Evolutionary conservation across 2,329 filamentous ascomycete genomes (phyloP), one percentile per base, ranked within the genome.

Genomic region (Penicillium sp.): DNA sequence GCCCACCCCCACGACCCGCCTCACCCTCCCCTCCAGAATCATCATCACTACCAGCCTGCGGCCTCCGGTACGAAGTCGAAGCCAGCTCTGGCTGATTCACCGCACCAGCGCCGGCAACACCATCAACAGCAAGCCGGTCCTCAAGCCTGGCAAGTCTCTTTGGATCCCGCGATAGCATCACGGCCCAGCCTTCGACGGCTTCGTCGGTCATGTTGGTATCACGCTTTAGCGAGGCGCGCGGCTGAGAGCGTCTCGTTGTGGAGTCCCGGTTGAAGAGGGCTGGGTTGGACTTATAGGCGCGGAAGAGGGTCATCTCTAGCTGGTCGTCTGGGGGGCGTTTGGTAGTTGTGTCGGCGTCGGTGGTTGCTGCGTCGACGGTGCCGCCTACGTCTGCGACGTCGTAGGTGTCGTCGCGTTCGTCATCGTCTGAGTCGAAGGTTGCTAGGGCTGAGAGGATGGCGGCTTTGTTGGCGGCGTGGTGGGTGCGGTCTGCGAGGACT

Each of bases 361-460:
- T 72, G 43, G 77, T 61, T 3, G 70, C 75, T 16, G 82, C 80
- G 63, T 96, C 92, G 3, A 97, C 87, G 0, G 90, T 90, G 19
- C 93, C 92, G 31, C 94, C 94, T 2, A 97, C 91, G 67, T 97
- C 94, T 46, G 87, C 91, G 1, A 88, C 86, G 66, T 99, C 94
- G 69, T 99, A 99, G 0, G 93, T 97, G 71, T 99, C 94, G 71
- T 99, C 94, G 31, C 92, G 85, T 76, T 99, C 94, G 71, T 99
- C 94, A 62, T 97, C 94, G 65, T 97, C 93, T 0, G 88, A 88
- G 75, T 97, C 92, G 63, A 97, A 97, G 0, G 88, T 83, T 14
- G 91, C 91, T 2, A 97, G 83, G 0, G 93, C 93, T 3, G 92
- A 90, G 21, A 96, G 77, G 63, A 97, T 96, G 10, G 91, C 88